Base-by-base conservation (phyloP, 768 basidiomycete species). In the Cystobasidium ongulense region DNA sequence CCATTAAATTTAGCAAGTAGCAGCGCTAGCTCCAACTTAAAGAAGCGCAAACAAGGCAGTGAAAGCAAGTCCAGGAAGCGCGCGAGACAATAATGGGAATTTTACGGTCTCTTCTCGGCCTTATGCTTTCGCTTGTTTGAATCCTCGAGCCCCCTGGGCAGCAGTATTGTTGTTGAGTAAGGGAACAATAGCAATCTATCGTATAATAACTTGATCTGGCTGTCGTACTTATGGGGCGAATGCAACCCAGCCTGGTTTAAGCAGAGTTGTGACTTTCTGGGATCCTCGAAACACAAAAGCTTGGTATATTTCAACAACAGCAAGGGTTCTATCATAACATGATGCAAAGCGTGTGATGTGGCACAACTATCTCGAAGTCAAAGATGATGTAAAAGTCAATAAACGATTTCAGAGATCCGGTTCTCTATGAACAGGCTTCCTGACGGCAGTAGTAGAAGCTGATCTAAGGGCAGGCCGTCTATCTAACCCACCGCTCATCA, bases 1-100 rank as follows among this genome's bases (percentile, higher is more conserved):
- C 78, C 78, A 5, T 75, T 77, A 72, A 23, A 68, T 64, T 13
- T 41, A 43, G 1, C 23, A 63, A 10, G 15, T 57, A 72, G 2
- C 52, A 33, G 11, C 63, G 35, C 2, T 63, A 41, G 31, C 38
- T 36, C 31, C 13, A 35, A 74, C 50, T 27, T 1, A 18, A 67
- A 59, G 25, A 27, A 36, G 35, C 33, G 50, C 17, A 38, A 31
- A 25, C 18, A 31, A 1, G 27, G 36, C 71, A 65, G 43, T 4
- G 64, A 43, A 23, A 43, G 38, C 72, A 39, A 73, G 66, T 62
- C 15, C 23, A 62, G 36, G 25, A 71, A 31, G 41, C 52, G 39
- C 33, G 36, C 33, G 23, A 43, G 33, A 43, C 31, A 41, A 65
- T 29, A 35, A 65, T 50, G 17, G 15, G 17, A 23, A 15, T 15